These are phyloP conservation scores for Neofusicoccum ribis DNA, from an alignment of 2,329 filamentous ascomycete genomes.

Conservation along the genomic window DNA sequence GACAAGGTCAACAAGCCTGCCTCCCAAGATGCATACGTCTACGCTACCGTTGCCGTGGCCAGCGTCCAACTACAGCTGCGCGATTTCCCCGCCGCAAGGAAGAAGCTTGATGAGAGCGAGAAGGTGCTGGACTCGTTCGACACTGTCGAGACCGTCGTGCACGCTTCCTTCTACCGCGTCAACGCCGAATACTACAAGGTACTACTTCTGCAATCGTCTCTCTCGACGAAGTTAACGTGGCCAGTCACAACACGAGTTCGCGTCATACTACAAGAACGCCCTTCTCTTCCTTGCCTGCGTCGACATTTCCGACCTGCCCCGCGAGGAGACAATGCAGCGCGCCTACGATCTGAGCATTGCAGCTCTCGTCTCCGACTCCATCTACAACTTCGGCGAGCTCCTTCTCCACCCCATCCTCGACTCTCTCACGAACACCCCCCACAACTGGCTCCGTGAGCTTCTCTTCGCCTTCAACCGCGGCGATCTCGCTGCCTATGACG, in stretches of 20 bases:
- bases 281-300: conserved; percentile 97
- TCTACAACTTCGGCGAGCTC: conserved; percentile 99
- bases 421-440: conserved; percentile 70
- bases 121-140: conserved; percentile 88
- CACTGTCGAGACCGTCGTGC: conserved; percentile 90
- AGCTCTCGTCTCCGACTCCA: conserved; percentile 87
- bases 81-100: conserved; percentile 78
- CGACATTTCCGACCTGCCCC: conserved; percentile 72
- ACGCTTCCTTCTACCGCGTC: conserved; percentile 93
- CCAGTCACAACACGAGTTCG: conserved; percentile 82
- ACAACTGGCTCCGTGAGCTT: conserved; percentile 91
- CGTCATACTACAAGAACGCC: conserved; percentile 94
- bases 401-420: conserved; percentile 95
- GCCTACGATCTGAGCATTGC: conserved; percentile 93
- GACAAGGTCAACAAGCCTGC: conserved; percentile 88
- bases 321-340: conserved; percentile 74
- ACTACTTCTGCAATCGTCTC: conserved; percentile 10
- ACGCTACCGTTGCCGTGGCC: conserved; percentile 87
- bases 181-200: conserved; percentile 93
- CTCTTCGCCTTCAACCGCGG: conserved; percentile 97
- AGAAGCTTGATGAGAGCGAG: conserved; percentile 85
- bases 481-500: conserved; percentile 83
- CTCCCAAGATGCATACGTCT: conserved; percentile 94
- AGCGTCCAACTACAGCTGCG: conserved; percentile 79
- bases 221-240: conserved; percentile 12